phyloP scores from a whole-genome alignment of 2,329 filamentous ascomycete genomes.

The Aspergillus glaucus region DNA sequence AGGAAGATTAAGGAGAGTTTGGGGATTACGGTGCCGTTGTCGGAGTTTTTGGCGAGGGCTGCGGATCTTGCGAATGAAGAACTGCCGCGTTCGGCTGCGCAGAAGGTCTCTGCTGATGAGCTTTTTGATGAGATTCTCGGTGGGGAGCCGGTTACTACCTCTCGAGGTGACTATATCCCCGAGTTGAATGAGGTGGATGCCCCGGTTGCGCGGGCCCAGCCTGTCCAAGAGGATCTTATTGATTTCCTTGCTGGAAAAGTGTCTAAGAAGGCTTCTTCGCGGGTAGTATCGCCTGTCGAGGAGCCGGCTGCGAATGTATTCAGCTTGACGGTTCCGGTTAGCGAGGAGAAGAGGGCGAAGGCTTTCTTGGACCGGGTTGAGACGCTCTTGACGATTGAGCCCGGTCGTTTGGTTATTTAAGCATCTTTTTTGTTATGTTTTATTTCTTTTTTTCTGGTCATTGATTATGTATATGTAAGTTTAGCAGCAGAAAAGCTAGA shows the following conservation, averaged over 20 bases:
- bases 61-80: slow-evolving; percentile 82
- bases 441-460: slow-evolving; percentile 11
- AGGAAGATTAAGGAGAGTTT: slow-evolving; percentile 70
- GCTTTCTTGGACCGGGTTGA: slow-evolving; percentile 84
- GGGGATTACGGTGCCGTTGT: slow-evolving; percentile 74
- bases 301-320: slow-evolving; percentile 64
- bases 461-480: slow-evolving; percentile 10
- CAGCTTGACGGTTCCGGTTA: slow-evolving; percentile 68
- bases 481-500: not conserved
- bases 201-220: slow-evolving; percentile 27
- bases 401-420: slow-evolving; percentile 62
- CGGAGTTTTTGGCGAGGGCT: slow-evolving; percentile 79
- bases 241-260: slow-evolving; percentile 63
- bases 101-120: slow-evolving; percentile 66
- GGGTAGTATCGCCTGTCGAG: slow-evolving; percentile 26
- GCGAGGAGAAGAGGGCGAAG: slow-evolving; percentile 74
- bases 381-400: slow-evolving; percentile 71
- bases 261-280: slow-evolving; percentile 24
- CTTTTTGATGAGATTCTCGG: slow-evolving; percentile 87
- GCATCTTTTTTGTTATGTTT: slow-evolving; percentile 8
- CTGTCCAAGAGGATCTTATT: slow-evolving; percentile 66
- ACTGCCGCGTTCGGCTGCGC: slow-evolving; percentile 61
- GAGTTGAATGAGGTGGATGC: slow-evolving; percentile 55
- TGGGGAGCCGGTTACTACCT: slow-evolving; percentile 35
- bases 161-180: slow-evolving; percentile 62